phyloP scores from a whole-genome alignment of 2,329 filamentous ascomycete species.

The Podosphaera fusca region DNA sequence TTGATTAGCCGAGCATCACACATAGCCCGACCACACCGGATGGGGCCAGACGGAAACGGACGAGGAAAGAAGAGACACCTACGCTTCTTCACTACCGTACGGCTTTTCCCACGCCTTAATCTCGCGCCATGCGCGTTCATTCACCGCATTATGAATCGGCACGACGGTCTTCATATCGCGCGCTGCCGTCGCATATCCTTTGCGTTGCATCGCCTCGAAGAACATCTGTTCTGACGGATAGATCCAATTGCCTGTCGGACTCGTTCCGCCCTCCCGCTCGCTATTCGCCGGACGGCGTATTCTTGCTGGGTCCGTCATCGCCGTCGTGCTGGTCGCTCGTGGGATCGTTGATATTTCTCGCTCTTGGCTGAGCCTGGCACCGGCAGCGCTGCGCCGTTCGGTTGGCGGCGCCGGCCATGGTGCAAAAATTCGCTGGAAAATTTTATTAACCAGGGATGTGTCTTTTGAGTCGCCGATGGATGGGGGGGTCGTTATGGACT shows the following conservation, averaged over 20 bases:
- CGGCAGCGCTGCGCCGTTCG: slow-evolving; percentile 16
- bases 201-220: slow-evolving; percentile 88
- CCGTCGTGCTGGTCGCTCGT: slow-evolving; percentile 25
- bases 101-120: slow-evolving; percentile 74
- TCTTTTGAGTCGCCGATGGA: slow-evolving; percentile 12
- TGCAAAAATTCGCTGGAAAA: slow-evolving; percentile 45
- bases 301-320: slow-evolving; percentile 2
- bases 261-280: slow-evolving; percentile 53
- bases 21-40: too few relatives aligned
- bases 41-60: too few relatives aligned
- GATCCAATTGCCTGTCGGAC: slow-evolving; percentile 68
- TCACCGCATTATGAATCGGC: slow-evolving; percentile 95
- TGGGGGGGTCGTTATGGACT: background rate
- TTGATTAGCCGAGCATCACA: background rate
- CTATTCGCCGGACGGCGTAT: slow-evolving; percentile 36
- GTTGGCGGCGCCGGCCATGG: slow-evolving; percentile 16
- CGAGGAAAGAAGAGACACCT: slow-evolving; percentile 9
- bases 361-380: slow-evolving; percentile 31
- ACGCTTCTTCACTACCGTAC: slow-evolving; percentile 34
- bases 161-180: slow-evolving; percentile 79
- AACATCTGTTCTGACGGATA: slow-evolving; percentile 96
- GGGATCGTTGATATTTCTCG: slow-evolving; percentile 66
- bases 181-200: slow-evolving; percentile 47
- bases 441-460: slow-evolving; percentile 74
- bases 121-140: slow-evolving; percentile 85